Conservation (phyloP, 2,329 filamentous ascomycete genomes). For the Lomentospora prolificans region DNA sequence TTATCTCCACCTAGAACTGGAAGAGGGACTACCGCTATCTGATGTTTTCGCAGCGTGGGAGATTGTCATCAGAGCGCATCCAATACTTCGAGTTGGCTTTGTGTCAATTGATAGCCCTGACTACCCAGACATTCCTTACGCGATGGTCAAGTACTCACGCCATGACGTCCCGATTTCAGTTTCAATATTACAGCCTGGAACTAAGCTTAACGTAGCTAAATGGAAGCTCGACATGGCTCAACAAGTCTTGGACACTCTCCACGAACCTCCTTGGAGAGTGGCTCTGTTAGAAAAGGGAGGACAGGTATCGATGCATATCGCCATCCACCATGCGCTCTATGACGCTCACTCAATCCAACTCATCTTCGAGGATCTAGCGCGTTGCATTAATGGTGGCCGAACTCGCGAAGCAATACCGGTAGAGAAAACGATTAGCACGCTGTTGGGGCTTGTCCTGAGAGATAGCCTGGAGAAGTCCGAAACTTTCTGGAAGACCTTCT, state of each 20-base stretch:
- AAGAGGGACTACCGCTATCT: constrained; percentile 24
- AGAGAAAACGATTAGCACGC: not conserved
- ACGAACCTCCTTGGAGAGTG: constrained; percentile 55
- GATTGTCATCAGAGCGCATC: constrained; percentile 41
- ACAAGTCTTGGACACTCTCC: constrained; percentile 31
- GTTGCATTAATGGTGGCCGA: not conserved
- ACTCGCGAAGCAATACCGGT: constrained; percentile 18
- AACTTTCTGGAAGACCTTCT: constrained; percentile 51
- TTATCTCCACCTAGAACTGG: constrained; percentile 46
- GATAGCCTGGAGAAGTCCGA: constrained; percentile 14
- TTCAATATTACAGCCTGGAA: constrained; percentile 4
- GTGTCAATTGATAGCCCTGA: constrained; percentile 37
- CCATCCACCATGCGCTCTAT: constrained; percentile 73
- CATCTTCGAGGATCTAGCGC: constrained; percentile 46
- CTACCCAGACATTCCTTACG: constrained; percentile 52
- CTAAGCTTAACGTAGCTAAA: constrained; percentile 19
- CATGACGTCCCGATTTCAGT: constrained; percentile 12
- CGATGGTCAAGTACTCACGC: constrained; percentile 56
- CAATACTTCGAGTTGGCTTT: constrained; percentile 72
- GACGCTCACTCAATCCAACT: constrained; percentile 65
- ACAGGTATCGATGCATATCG: constrained; percentile 28
- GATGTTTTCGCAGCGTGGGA: constrained; percentile 50
- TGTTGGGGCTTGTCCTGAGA: not conserved
- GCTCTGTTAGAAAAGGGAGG: constrained; percentile 28
- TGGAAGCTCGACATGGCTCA: constrained; percentile 27